Percentiles rank a stretch among this genome's conserved stretches.
Conservation (phyloP, 192 early-diverging fungal genomes). For the Umbelopsis ramanniana region DNA sequence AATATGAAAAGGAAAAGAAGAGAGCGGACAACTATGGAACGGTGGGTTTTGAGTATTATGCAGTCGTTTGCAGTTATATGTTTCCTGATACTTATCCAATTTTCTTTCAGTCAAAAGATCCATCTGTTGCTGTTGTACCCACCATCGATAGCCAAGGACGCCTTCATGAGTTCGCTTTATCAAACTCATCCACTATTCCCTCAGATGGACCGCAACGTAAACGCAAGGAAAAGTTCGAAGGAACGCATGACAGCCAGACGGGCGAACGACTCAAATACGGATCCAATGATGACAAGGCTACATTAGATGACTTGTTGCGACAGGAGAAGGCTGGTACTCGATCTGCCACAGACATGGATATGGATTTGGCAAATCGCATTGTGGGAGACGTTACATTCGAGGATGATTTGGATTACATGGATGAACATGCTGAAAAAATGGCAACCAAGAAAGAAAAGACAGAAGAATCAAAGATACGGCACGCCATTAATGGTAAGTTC, state of each 20-base stretch:
- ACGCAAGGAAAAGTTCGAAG: slow-evolving; percentile 52
- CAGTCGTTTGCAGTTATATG: neutral
- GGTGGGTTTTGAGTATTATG: neutral
- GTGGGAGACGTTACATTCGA: slow-evolving; percentile 67
- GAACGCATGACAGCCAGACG: slow-evolving; percentile 57
- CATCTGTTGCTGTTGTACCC: slow-evolving; percentile 47
- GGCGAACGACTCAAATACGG: slow-evolving; percentile 69
- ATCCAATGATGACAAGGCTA: slow-evolving; percentile 55
- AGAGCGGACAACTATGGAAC: slow-evolving; percentile 46
- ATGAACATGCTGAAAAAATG: slow-evolving; percentile 84
- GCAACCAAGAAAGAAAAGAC: slow-evolving; percentile 62
- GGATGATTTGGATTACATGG: slow-evolving; percentile 90
- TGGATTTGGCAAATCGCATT: slow-evolving; percentile 72
- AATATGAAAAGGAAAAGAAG: slow-evolving; percentile 68
- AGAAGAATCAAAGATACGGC: slow-evolving; percentile 67
- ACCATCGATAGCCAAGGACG: slow-evolving; percentile 59
- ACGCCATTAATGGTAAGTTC: slow-evolving; percentile 60
- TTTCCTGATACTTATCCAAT: neutral
- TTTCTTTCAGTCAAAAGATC: slow-evolving; percentile 1
- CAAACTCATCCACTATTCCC: slow-evolving; percentile 26
- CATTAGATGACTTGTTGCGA: slow-evolving; percentile 69
- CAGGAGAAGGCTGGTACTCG: slow-evolving; percentile 65
- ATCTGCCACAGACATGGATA: slow-evolving; percentile 58
- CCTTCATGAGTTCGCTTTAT: slow-evolving; percentile 55
- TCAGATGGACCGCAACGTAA: slow-evolving; percentile 34